These are phyloP conservation scores for Metrosideros polymorpha DNA, from an alignment of 441 rosid species.

Conservation along the genomic window DNA sequence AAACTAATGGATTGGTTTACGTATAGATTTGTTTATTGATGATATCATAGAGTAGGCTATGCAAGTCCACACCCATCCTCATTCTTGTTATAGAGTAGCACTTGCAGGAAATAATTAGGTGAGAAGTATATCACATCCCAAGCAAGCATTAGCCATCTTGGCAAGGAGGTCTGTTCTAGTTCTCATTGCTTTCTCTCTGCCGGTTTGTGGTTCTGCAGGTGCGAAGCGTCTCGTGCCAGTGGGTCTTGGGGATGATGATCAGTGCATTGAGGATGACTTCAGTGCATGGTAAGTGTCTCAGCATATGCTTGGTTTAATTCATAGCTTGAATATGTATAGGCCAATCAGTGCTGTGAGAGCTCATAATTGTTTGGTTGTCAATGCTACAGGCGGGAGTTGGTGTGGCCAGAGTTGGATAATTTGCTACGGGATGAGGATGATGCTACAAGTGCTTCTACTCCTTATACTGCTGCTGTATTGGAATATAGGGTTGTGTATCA, in stretches of 20 bases:
- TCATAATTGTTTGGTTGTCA: neutral
- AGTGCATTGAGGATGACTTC: slow-evolving; percentile 97
- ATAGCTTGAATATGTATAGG: neutral
- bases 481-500: slow-evolving; percentile 79
- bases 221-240: slow-evolving; percentile 68
- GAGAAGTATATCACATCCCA: neutral
- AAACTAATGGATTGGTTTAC: neutral
- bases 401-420: slow-evolving; percentile 96
- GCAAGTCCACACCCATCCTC: neutral
- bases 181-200: neutral
- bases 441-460: slow-evolving; percentile 58
- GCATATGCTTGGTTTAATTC: neutral
- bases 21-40: neutral
- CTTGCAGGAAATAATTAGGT: neutral
- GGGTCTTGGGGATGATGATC: slow-evolving; percentile 99
- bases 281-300: slow-evolving; percentile 55
- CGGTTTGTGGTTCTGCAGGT: slow-evolving; percentile 37
- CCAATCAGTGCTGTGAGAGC: neutral
- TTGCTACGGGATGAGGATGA: slow-evolving; percentile 79
- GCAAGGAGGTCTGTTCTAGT: neutral
- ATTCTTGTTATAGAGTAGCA: neutral
- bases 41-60: neutral
- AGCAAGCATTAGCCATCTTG: neutral
- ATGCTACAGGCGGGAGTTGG: slow-evolving; percentile 59
- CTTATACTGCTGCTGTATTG: slow-evolving; percentile 87